These are phyloP conservation scores for Fusarium sp. DNA, from an alignment of 2,329 filamentous ascomycete genomes.

Conservation along the genomic window DNA sequence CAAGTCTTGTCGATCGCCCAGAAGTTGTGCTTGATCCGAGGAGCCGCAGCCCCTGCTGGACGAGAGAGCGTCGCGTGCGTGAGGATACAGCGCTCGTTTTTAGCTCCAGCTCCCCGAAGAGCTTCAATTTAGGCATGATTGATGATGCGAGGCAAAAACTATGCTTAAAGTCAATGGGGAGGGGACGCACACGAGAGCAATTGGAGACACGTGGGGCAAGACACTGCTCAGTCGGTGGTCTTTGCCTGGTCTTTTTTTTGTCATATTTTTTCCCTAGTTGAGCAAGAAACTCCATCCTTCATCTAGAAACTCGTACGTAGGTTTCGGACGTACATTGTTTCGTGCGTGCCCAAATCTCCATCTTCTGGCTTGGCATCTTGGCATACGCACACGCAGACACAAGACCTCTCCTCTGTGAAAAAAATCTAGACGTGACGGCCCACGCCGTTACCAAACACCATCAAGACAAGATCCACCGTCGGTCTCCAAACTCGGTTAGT, in stretches of 20 bases:
- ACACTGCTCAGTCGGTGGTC: not conserved
- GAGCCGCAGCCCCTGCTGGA: not conserved
- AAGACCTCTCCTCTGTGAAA: not conserved
- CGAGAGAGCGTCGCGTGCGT: not conserved
- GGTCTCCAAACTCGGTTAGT: conserved; percentile 26
- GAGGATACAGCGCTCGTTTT: not conserved
- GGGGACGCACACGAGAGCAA: not conserved
- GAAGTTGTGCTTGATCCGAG: not conserved
- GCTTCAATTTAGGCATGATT: not conserved
- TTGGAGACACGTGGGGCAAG: not conserved
- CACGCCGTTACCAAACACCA: not conserved
- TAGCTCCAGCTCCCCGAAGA: not conserved
- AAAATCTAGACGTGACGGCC: not conserved
- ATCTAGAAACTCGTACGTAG: not conserved
- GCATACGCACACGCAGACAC: not conserved
- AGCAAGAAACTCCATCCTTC: not conserved
- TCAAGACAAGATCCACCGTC: conserved; percentile 19
- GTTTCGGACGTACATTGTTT: not conserved
- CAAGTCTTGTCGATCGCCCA: conserved; percentile 19
- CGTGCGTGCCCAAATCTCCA: not conserved
- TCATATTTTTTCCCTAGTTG: not conserved
- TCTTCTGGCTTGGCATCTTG: conserved; percentile 4
- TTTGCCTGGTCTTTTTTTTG: not conserved
- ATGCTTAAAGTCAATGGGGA: conserved; percentile 3
- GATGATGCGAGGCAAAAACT: conserved; percentile 1